phyloP scores from a whole-genome alignment of 2,329 filamentous ascomycete species.

The Graphiopsis chlorocephala region DNA sequence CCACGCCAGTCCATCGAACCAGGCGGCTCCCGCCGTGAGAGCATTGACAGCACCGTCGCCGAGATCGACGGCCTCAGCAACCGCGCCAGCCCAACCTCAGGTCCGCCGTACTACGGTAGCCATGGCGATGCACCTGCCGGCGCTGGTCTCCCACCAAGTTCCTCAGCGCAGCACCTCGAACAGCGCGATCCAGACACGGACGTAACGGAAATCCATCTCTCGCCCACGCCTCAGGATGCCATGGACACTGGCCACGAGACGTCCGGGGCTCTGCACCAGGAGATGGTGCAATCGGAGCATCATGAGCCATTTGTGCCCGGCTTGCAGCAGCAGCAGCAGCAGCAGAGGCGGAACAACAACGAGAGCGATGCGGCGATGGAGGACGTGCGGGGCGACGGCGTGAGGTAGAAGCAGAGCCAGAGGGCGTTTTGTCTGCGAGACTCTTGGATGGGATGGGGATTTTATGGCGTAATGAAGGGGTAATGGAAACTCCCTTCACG shows the following conservation, averaged over 20 bases:
- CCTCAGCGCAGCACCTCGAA: conserved; percentile 2
- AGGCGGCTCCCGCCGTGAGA: conserved; percentile 8
- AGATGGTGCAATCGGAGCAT: conserved; percentile 28
- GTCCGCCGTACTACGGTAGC: neutral
- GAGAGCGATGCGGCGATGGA: conserved; percentile 2
- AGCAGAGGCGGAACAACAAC: neutral
- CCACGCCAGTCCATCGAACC: conserved; percentile 16
- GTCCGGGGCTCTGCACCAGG: conserved; percentile 15
- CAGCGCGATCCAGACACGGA: neutral
- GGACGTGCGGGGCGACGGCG: neutral
- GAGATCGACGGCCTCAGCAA: neutral
- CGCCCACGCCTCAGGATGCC: conserved; percentile 4
- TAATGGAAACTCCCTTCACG: neutral
- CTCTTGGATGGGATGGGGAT: neutral
- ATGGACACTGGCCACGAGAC: conserved; percentile 6
- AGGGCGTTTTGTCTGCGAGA: neutral
- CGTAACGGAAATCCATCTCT: conserved; percentile 15
- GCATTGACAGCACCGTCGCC: conserved; percentile 12
- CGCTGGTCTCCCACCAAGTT: neutral
- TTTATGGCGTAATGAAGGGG: conserved; percentile 14
- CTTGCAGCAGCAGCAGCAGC: neutral
- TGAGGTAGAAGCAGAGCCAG: neutral
- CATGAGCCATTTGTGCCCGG: conserved; percentile 10
- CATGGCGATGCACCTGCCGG: neutral
- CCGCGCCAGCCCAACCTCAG: conserved; percentile 13